Percentiles rank a stretch among this genome's conserved stretches.
Evolutionary conservation across 2,329 filamentous ascomycete species (phyloP).

Genomic region (Cordyceps tenuipes): DNA sequence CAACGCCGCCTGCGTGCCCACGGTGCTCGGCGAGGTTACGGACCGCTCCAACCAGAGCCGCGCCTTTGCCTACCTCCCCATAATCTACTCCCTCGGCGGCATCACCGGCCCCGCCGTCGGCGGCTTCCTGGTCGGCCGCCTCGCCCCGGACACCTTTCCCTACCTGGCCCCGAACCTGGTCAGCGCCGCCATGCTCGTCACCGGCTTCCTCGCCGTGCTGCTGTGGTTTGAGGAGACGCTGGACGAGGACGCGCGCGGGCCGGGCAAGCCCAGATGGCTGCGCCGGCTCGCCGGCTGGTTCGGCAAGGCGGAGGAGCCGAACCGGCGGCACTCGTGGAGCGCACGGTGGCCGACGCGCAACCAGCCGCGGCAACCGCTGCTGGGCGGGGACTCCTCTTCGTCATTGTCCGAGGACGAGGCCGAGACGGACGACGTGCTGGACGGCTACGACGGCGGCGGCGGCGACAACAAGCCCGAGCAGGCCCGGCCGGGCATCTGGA

Average conservation of each 20-base stretch:
- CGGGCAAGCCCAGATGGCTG: conserved; percentile 27
- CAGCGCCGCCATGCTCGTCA: conserved; percentile 59
- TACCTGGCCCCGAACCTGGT: conserved; percentile 81
- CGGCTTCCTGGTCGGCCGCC: conserved; percentile 64
- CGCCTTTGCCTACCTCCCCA: conserved; percentile 88
- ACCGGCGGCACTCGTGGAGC: conserved; percentile 28
- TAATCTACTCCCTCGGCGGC: conserved; percentile 90
- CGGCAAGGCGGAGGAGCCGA: conserved; percentile 1
- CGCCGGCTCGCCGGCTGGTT: conserved; percentile 23
- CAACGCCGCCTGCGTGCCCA: conserved; percentile 89
- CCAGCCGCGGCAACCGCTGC: conserved; percentile 21
- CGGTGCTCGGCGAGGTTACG: conserved; percentile 89
- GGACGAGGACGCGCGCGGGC: conserved; percentile 22
- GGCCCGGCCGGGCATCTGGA: conserved; percentile 35
- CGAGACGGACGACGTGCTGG: conserved; percentile 10
- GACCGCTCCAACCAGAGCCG: conserved; percentile 89
- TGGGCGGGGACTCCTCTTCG: conserved; percentile 17
- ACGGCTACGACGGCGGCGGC: conserved; percentile 15
- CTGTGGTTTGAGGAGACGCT: conserved; percentile 79
- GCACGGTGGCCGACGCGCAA: conserved; percentile 28
- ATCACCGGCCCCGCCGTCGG: conserved; percentile 92
- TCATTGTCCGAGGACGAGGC: conserved; percentile 19
- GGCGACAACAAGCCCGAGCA: conserved; percentile 18
- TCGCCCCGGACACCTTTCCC: conserved; percentile 58
- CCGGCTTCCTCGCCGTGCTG: conserved; percentile 66